Evolutionary conservation across 1,284 basidiomycete genomes (phyloP), one percentile per base, ranked within the genome.

Genomic region (Phellopilus nigrolimitatus): DNA sequence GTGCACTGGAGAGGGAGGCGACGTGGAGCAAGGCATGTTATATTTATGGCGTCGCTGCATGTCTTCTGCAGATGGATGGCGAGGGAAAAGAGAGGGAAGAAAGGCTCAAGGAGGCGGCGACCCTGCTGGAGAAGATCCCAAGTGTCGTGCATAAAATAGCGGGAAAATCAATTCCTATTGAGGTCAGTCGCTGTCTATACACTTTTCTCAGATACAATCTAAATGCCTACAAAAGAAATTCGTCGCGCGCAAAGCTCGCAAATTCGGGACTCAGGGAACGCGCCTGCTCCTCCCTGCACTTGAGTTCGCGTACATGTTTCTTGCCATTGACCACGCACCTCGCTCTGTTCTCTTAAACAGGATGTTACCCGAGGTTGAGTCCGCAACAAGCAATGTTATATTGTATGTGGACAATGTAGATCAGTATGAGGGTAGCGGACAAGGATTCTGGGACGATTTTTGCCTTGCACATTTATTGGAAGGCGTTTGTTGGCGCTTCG

Each of bases 291-390:
- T 80, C n/a, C 76, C 79, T 1, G 78, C 72, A 21, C 65, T 80
- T 60, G 79, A 82, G 61, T 68, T 81, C 38, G 70, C 71, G 34
- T 80, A 78, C 64, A 66, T 74, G 39, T 68, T 74, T 47, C 69
- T 69, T 30, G 64, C 64, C 6, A 58, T 66, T 13, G 53, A 53
- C 30, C 58, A 59, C 41, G 56, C 62, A 8, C 59, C 63, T 8
- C 59, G 57, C 30, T 36, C 44, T 7, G 50, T 58, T 10, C 33
- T 61, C 17, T 36, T 51, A 1, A 46, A 57, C 2, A 54, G 51
- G 17, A 58, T 63, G 34, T 49, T 59, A 25, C 64, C 61, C 9
- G 51, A 64, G n/a, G 50, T 57, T 22, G 66, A 66, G 22, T 46
- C 40, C 33, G 39, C 51, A 6, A 70, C 70, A 5, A 67, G 65